Evolutionary conservation across 148 eudicot genomes (phyloP).

Genomic region (Linanthus parryae): DNA sequence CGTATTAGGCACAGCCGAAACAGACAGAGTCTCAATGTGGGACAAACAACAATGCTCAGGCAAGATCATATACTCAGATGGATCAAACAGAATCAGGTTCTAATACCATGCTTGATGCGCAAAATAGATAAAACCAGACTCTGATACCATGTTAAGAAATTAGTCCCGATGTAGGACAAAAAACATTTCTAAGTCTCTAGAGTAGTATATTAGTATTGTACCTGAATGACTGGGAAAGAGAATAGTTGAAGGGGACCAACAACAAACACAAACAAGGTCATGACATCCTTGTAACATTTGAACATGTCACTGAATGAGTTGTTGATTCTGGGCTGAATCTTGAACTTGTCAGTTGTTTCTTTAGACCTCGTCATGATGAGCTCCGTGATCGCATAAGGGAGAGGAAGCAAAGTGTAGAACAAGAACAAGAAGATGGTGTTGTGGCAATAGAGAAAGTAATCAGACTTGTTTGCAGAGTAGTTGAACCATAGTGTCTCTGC

Average conservation of each 20-base stretch:
- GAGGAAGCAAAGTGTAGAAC: conserved; percentile 42
- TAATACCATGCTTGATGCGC: too few species aligned
- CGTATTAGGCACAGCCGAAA: too few species aligned
- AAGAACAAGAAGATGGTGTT: conserved; percentile 57
- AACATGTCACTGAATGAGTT: conserved; percentile 43
- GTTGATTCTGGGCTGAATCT: conserved; percentile 60
- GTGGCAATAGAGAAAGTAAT: conserved; percentile 55
- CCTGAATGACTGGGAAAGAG: conserved; percentile 66
- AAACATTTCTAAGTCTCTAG: too few species aligned
- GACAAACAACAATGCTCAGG: too few species aligned
- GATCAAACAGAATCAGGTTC: too few species aligned
- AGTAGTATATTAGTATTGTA: too few species aligned
- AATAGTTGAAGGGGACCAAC: conserved; percentile 73
- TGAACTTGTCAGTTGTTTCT: conserved; percentile 40
- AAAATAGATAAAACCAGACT: too few species aligned
- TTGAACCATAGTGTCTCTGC: conserved; percentile 64
- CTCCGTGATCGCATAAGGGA: conserved; percentile 43
- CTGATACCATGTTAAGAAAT: too few species aligned
- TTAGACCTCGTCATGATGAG: conserved; percentile 32
- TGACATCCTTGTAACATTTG: conserved; percentile 49
- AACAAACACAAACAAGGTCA: conserved; percentile 37
- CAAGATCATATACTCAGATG: too few species aligned
- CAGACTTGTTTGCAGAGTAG: conserved; percentile 59
- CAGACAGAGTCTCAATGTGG: too few species aligned
- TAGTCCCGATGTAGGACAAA: too few species aligned